phyloP scores from a whole-genome alignment of 2,329 filamentous ascomycete genomes.

The Pseudogymnoascus sp. region DNA sequence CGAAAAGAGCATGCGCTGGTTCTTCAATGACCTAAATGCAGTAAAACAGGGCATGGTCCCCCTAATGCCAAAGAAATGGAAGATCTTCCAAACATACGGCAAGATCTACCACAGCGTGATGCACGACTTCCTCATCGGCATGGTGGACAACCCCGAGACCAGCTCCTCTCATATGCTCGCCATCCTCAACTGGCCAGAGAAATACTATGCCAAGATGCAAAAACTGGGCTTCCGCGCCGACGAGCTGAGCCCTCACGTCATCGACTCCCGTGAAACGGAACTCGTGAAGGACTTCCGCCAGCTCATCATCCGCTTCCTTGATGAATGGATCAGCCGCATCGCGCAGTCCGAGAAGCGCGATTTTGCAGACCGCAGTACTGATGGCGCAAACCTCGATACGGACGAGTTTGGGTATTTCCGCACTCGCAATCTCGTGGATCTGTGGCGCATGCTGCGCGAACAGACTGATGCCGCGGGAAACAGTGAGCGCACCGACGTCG shows the following conservation, averaged over 20 bases:
- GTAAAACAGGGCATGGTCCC: conserved; percentile 87
- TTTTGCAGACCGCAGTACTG: conserved; percentile 68
- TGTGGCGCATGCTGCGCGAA: conserved; percentile 96
- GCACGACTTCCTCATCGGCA: conserved; percentile 81
- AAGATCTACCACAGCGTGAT: conserved; percentile 89
- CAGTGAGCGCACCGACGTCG: conserved; percentile 79
- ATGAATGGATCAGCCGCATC: conserved; percentile 97
- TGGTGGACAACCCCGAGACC: conserved; percentile 78
- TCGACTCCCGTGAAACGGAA: conserved; percentile 84
- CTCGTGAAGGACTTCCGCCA: conserved; percentile 88
- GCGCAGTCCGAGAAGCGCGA: conserved; percentile 71
- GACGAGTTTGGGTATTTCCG: conserved; percentile 87
- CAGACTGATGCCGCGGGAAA: conserved; percentile 79
- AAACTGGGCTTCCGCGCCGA: conserved; percentile 73
- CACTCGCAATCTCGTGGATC: conserved; percentile 82
- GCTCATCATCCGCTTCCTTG: conserved; percentile 89
- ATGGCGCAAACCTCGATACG: conserved; percentile 67
- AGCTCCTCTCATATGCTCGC: conserved; percentile 80
- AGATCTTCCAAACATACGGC: conserved; percentile 82
- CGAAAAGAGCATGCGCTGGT: conserved; percentile 89
- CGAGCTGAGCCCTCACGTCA: conserved; percentile 74
- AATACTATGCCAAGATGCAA: conserved; percentile 92
- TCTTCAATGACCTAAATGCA: conserved; percentile 93
- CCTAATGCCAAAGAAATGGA: conserved; percentile 94
- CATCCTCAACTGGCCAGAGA: conserved; percentile 90